Percentiles rank a stretch among this genome's conserved stretches.
phyloP scores from a whole-genome alignment of 2,329 filamentous ascomycete genomes.

The Aspergillus pseudoterreus region DNA sequence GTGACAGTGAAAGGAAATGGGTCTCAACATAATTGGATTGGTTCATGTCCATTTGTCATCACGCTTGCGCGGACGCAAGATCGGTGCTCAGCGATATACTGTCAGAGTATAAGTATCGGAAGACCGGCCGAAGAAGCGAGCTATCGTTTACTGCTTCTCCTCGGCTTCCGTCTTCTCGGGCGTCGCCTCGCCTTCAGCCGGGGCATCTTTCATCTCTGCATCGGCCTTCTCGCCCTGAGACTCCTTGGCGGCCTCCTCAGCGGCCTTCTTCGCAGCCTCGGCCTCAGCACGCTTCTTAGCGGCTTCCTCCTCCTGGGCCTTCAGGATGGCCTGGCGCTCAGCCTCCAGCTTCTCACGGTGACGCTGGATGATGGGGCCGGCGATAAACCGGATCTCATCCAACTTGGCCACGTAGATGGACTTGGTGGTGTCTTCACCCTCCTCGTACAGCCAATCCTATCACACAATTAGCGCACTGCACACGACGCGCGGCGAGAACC shows the following conservation, averaged over 20 bases:
- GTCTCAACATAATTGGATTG: slow-evolving; percentile 16
- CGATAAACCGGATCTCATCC: slow-evolving; percentile 87
- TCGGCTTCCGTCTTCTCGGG: slow-evolving; percentile 25
- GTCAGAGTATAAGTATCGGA: neutral
- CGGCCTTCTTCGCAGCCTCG: slow-evolving; percentile 72
- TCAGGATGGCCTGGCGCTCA: slow-evolving; percentile 70
- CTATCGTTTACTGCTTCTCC: slow-evolving; percentile 35
- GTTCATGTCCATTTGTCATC: slow-evolving; percentile 22
- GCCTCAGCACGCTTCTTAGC: slow-evolving; percentile 62
- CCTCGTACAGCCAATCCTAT: slow-evolving; percentile 97
- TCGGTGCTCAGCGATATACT: slow-evolving; percentile 11
- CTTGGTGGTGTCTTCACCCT: slow-evolving; percentile 92
- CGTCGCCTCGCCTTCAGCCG: slow-evolving; percentile 37
- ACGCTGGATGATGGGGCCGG: slow-evolving; percentile 87
- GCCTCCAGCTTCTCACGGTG: slow-evolving; percentile 92
- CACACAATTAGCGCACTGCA: slow-evolving; percentile 18
- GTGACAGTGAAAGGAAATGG: slow-evolving; percentile 8
- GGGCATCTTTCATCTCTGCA: slow-evolving; percentile 60
- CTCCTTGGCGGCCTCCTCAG: slow-evolving; percentile 43
- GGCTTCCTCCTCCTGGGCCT: slow-evolving; percentile 62
- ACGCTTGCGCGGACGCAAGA: slow-evolving; percentile 12
- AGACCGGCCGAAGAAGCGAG: neutral
- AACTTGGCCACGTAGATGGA: slow-evolving; percentile 91
- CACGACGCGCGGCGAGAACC: neutral
- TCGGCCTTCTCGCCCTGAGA: slow-evolving; percentile 35